A percentile compares a stretch with the other conserved stretches of the same genome.
Evolutionary conservation across 2,329 filamentous ascomycete species (phyloP).

Genomic region (Nannizziopsis arthrosporioides): DNA sequence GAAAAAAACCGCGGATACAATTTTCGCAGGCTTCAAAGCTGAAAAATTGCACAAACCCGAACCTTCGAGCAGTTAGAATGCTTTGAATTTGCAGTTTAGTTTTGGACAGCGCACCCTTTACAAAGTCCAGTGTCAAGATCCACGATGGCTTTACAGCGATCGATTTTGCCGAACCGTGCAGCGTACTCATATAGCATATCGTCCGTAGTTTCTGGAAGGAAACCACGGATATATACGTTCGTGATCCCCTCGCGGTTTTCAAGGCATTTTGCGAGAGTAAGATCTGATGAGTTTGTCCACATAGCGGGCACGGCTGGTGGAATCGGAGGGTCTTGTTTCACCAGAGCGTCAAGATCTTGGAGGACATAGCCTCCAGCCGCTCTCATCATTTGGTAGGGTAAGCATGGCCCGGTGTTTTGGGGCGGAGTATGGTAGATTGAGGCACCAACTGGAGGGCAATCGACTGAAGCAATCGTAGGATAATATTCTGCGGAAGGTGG

Average conservation of each 20-base stretch:
- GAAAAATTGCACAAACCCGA: conserved; percentile 93
- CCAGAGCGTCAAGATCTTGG: conserved; percentile 49
- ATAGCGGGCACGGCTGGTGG: conserved; percentile 82
- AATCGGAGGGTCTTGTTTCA: conserved; percentile 67
- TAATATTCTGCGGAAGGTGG: conserved; percentile 51
- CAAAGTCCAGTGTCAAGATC: conserved; percentile 85
- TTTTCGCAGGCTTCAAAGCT: conserved; percentile 81
- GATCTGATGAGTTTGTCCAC: conserved; percentile 67
- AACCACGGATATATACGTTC: conserved; percentile 95
- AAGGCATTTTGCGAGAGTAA: conserved; percentile 85
- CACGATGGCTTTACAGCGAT: conserved; percentile 97
- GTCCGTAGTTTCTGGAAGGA: conserved; percentile 90
- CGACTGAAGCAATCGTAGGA: conserved; percentile 47
- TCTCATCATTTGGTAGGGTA: conserved; percentile 38
- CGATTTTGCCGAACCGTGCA: conserved; percentile 78
- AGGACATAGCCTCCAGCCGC: conserved; percentile 35
- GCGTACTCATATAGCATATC: conserved; percentile 75
- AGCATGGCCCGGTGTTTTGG: conserved; percentile 46
- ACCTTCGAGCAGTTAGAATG: conserved; percentile 46
- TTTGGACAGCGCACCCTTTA: conserved; percentile 61
- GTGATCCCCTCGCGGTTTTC: conserved; percentile 92
- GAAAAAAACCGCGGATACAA: conserved; percentile 91
- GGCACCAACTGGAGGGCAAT: conserved; percentile 43
- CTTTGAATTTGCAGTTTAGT: conserved; percentile 8
- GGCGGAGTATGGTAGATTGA: conserved; percentile 51